Conservation (phyloP, 1,284 basidiomycete genomes). For the Bondarzewia mesenterica region DNA sequence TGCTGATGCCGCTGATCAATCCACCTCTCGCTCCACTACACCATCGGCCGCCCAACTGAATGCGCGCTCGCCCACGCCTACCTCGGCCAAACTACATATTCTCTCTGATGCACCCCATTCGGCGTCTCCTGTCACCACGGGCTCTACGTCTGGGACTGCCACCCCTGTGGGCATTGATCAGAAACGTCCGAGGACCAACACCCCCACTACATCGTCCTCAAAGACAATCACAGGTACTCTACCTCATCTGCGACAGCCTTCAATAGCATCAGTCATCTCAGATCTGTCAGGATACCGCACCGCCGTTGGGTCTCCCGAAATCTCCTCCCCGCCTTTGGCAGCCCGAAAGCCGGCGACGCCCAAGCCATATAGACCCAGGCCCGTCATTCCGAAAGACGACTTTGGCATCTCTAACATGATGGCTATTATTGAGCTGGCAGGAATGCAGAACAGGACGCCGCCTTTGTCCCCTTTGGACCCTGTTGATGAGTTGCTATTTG, state of each 20-base stretch:
- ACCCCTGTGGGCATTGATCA: conserved; percentile 16
- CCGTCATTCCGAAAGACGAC: conserved; percentile 65
- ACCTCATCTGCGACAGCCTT: conserved; percentile 42
- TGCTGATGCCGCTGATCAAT: conserved; percentile 15
- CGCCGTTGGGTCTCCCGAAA: conserved; percentile 26
- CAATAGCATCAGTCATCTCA: conserved; percentile 58
- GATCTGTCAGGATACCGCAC: conserved; percentile 51
- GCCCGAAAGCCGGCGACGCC: conserved; percentile 19
- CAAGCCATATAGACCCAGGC: conserved; percentile 17
- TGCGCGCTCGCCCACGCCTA: conserved; percentile 23
- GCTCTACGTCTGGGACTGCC: conserved; percentile 18
- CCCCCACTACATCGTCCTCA: conserved; percentile 23
- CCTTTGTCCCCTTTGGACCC: conserved; percentile 53
- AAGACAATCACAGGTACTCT: conserved; percentile 10
- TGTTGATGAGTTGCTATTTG: conserved; percentile 70
- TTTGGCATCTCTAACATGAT: conserved; percentile 81
- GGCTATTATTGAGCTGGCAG: conserved; percentile 70
- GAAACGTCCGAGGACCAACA: conserved; percentile 26
- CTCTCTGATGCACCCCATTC: conserved; percentile 19
- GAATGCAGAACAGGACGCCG: conserved; percentile 30
- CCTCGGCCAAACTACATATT: conserved; percentile 23
- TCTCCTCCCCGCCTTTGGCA: conserved; percentile 16
- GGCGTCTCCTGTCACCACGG: conserved; percentile 17
- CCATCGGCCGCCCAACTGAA: conserved; percentile 5
- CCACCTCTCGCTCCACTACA: conserved; percentile 15